phyloP scores from a whole-genome alignment of 108 stramenopile genomes.

The Stephanodiscus minutulus region DNA sequence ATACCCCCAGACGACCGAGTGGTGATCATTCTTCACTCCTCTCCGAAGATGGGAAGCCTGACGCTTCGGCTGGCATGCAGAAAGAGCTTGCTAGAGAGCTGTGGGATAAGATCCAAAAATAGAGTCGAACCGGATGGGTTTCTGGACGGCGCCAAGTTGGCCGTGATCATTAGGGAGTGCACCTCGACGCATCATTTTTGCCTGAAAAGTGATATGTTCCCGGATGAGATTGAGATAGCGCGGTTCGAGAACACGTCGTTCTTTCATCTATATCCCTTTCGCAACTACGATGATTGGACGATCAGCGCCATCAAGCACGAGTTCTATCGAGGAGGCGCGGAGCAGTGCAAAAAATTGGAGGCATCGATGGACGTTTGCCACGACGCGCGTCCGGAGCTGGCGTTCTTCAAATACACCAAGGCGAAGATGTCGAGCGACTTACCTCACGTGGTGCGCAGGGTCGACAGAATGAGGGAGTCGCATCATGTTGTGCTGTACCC shows the following conservation, averaged over 20 bases:
- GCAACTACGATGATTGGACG: neutral
- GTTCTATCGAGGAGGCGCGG: neutral
- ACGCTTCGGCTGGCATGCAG: slow-evolving; percentile 1
- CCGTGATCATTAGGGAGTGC: neutral
- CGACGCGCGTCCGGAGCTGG: neutral
- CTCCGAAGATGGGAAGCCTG: slow-evolving; percentile 13
- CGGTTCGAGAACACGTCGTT: neutral
- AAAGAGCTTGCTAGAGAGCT: neutral
- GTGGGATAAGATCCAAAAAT: neutral
- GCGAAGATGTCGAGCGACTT: neutral
- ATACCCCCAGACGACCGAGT: slow-evolving; percentile 4
- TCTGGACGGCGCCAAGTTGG: neutral
- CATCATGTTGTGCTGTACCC: slow-evolving; percentile 1
- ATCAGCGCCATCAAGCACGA: neutral
- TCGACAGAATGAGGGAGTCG: neutral
- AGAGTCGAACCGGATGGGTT: neutral
- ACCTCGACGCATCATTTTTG: slow-evolving; percentile 7
- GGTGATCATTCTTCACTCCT: neutral
- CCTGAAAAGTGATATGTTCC: neutral
- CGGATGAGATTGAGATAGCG: neutral
- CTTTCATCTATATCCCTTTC: slow-evolving; percentile 2
- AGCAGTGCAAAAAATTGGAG: neutral
- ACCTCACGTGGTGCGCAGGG: neutral
- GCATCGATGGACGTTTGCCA: neutral
- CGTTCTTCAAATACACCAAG: neutral